phyloP scores from a whole-genome alignment of 2,329 filamentous ascomycete species.

The Fusarium sp. region DNA sequence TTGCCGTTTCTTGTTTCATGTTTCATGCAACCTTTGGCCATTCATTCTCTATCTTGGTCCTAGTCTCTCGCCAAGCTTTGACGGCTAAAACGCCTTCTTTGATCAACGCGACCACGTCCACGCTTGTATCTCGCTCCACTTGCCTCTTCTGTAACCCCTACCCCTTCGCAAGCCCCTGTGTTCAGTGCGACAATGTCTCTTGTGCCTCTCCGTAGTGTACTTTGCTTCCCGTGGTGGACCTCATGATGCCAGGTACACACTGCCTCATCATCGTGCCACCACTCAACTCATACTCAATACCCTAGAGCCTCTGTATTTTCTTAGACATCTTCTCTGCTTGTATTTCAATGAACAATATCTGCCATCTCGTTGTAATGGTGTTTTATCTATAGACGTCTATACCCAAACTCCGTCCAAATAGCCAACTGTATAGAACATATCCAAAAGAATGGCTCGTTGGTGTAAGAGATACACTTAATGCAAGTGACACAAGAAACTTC shows the following conservation, averaged over 20 bases:
- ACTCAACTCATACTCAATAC: not conserved
- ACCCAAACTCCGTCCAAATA: not conserved
- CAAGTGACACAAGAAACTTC: not conserved
- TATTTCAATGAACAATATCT: not conserved
- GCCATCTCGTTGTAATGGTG: not conserved
- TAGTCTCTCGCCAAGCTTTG: constrained; percentile 8
- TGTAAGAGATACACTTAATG: not conserved
- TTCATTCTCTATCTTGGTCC: constrained; percentile 27
- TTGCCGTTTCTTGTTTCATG: constrained; percentile 37
- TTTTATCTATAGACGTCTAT: not conserved
- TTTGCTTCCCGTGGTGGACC: not conserved
- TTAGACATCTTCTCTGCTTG: not conserved
- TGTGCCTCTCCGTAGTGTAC: constrained; percentile 24
- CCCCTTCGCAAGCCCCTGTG: not conserved
- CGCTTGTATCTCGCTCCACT: constrained; percentile 15
- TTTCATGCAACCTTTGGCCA: constrained; percentile 20
- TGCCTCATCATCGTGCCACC: not conserved
- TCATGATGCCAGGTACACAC: not conserved
- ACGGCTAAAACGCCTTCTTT: constrained; percentile 12
- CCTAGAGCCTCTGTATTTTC: not conserved
- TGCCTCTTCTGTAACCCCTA: constrained; percentile 12
- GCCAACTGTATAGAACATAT: not conserved
- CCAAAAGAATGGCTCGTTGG: not conserved
- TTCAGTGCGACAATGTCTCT: not conserved
- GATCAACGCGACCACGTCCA: constrained; percentile 13